Evolutionary conservation across 768 basidiomycete species (phyloP), one percentile per base, ranked within the genome.

Genomic region (Inosperma sp.): DNA sequence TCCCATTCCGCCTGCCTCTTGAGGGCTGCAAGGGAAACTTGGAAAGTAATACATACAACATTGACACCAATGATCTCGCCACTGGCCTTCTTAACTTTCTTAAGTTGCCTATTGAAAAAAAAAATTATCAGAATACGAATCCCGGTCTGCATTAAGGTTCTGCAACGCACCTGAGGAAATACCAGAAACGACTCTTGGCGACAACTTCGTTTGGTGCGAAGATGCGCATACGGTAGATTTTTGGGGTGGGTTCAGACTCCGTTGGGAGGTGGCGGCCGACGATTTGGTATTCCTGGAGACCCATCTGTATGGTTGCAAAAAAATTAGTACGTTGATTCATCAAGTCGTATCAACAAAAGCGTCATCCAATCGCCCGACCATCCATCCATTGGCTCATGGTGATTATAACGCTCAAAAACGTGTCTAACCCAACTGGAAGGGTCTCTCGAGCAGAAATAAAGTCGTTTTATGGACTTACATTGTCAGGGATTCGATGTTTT

Each of bases 171-270:
- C 87, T 84, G 54, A 99, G 78, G 84, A 95, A 99, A 77, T 97
- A 97, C 95, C 96, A 98, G 87, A 96, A 99, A 53, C 95, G 86
- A 44, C 92, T 95, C 79, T 99, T 98, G 63, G 96, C 95, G 64
- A 99, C 93, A 59, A 97, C 93, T 56, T 96, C 92, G 70, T 97
- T 97, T 59, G 93, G 92, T 58, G 96, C 93, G 68, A 98, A 99
- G 66, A 98, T 96, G 72, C 95, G 88, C 95, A 97, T 97, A 63
- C 95, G 88, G 81, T 90, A 97, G 72, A 98, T 94, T 83, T 98
- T 97, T 55, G 96, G 96, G 54, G 80, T 89, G 49, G 92, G 91
- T 59, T 96, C 90, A 57, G 80, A 68, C 76, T 93, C 92, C 48
- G 93, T 93, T 65, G 96, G 95, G 63, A 97, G 77, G 71, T 96